These are phyloP conservation scores for Linnemannia hyalina DNA, from an alignment of 192 early-diverging fungal genomes.

Conservation along the genomic window DNA sequence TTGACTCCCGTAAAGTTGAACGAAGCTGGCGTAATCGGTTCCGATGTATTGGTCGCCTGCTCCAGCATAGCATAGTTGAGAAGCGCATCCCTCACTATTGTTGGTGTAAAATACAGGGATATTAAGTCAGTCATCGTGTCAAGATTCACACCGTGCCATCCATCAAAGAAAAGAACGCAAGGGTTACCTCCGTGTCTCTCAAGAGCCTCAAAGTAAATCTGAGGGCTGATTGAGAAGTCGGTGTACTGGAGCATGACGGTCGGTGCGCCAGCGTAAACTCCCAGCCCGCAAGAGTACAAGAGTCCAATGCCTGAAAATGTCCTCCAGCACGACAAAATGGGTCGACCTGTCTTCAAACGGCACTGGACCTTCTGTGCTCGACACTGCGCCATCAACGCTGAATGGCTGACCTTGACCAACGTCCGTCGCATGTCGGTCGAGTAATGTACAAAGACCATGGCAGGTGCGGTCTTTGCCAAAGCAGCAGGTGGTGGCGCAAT, in stretches of 20 bases:
- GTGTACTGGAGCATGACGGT: slow-evolving; percentile 74
- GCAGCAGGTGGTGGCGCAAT: slow-evolving; percentile 24
- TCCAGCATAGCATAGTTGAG: slow-evolving; percentile 51
- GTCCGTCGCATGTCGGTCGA: slow-evolving; percentile 62
- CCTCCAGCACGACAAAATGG: slow-evolving; percentile 58
- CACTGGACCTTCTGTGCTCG: slow-evolving; percentile 73
- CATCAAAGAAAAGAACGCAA: background rate
- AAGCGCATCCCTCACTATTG: slow-evolving; percentile 32
- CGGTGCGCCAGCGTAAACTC: slow-evolving; percentile 60
- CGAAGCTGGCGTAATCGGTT: slow-evolving; percentile 20
- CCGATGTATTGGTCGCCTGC: slow-evolving; percentile 32
- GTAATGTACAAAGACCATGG: slow-evolving; percentile 71
- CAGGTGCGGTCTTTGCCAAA: slow-evolving; percentile 52
- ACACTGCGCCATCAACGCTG: slow-evolving; percentile 69
- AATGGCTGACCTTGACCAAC: slow-evolving; percentile 65
- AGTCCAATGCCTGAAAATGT: slow-evolving; percentile 57
- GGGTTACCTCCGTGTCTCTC: slow-evolving; percentile 74
- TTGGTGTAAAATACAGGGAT: background rate
- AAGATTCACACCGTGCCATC: background rate
- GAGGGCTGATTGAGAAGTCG: slow-evolving; percentile 71
- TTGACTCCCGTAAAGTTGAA: slow-evolving; percentile 47
- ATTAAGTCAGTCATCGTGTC: background rate
- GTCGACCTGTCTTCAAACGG: slow-evolving; percentile 62
- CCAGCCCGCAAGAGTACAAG: slow-evolving; percentile 53
- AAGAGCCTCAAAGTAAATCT: slow-evolving; percentile 80